phyloP scores from a whole-genome alignment of 768 basidiomycete genomes.

The Tremella yokohamensis region DNA sequence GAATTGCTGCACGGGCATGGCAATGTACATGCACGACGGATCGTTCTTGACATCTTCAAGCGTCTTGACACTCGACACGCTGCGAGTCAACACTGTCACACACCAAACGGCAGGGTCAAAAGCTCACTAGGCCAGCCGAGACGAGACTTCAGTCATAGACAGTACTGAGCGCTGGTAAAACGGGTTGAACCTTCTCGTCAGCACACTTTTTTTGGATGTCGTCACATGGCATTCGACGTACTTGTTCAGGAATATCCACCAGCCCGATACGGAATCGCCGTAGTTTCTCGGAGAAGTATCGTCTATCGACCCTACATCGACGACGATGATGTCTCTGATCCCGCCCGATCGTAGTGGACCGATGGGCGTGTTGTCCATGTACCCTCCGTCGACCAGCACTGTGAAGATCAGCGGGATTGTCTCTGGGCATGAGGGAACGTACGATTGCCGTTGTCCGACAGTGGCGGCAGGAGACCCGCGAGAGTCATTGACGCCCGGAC shows the following conservation, averaged over 20 bases:
- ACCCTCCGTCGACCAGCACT: constrained; percentile 53
- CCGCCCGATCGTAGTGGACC: constrained; percentile 89
- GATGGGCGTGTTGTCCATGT: constrained; percentile 59
- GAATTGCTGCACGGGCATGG: constrained; percentile 93
- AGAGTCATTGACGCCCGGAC: constrained; percentile 95
- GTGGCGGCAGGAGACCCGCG: constrained; percentile 86
- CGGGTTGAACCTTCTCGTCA: constrained; percentile 45
- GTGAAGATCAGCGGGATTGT: background rate
- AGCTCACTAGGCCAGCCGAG: constrained; percentile 87
- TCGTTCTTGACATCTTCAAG: constrained; percentile 91
- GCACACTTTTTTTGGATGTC: background rate
- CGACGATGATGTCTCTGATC: constrained; percentile 82
- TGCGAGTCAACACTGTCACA: constrained; percentile 46
- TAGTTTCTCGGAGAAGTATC: constrained; percentile 93
- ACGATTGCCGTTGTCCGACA: constrained; percentile 83
- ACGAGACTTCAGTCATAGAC: constrained; percentile 50
- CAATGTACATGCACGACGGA: constrained; percentile 83
- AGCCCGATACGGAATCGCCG: constrained; percentile 91
- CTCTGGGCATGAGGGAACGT: constrained; percentile 1
- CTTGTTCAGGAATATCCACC: constrained; percentile 88
- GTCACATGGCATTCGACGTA: constrained; percentile 51
- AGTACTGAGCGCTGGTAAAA: constrained; percentile 46
- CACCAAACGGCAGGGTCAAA: too few species aligned
- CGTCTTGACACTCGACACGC: constrained; percentile 91
- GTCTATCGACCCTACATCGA: constrained; percentile 88